Percentiles rank a stretch among this genome's conserved stretches.
Conservation (phyloP, 495 filamentous ascomycete species). For the Penicillium paxilli region DNA sequence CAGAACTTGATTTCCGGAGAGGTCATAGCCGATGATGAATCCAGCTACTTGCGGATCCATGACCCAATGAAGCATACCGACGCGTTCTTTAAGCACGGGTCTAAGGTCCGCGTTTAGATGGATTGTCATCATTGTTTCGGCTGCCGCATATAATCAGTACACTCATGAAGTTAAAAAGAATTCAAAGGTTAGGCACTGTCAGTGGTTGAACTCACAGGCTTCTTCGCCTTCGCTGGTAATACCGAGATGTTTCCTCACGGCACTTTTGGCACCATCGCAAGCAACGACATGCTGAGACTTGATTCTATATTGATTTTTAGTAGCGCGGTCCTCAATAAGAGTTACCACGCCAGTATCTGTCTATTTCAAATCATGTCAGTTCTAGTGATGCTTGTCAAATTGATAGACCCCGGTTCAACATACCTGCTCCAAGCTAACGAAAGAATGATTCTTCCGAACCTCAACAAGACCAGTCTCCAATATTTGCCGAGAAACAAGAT, state of each 20-base stretch:
- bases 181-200: background rate
- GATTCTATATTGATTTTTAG: conserved; percentile 14
- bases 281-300: conserved; percentile 30
- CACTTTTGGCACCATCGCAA: conserved; percentile 40
- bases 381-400: too few species aligned
- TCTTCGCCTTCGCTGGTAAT: conserved; percentile 41
- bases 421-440: conserved; percentile 19
- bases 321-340: conserved; percentile 17
- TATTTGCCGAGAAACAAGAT: conserved; percentile 6
- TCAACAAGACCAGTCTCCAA: conserved; percentile 8
- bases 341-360: conserved; percentile 15
- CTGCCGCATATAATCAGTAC: conserved; percentile 9
- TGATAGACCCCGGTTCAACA: too few species aligned
- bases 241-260: conserved; percentile 29
- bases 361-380: conserved; percentile 9
- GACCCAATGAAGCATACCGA: conserved; percentile 47
- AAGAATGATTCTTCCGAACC: conserved; percentile 24
- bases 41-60: conserved; percentile 40
- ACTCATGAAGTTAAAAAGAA: background rate
- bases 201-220: conserved; percentile 2
- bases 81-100: conserved; percentile 31
- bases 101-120: conserved; percentile 42
- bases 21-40: conserved; percentile 43
- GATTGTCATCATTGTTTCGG: conserved; percentile 49
- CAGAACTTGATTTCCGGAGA: conserved; percentile 38